A percentile compares a stretch with the other conserved stretches of the same genome.
Conservation (phyloP, 495 filamentous ascomycete species). For the Neurospora tetraspora region DNA sequence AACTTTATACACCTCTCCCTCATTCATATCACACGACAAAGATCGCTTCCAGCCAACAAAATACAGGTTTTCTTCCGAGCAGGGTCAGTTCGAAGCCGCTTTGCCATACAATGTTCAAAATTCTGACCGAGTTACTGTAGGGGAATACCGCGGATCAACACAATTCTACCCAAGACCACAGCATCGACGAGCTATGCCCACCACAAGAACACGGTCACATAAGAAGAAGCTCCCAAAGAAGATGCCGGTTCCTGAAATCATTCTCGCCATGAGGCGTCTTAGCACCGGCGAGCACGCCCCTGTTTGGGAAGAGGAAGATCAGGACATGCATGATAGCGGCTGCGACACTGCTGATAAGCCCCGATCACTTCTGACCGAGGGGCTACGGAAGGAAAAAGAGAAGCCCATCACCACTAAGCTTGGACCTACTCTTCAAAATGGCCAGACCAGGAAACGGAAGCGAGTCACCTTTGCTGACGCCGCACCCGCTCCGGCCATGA, state of each 20-base stretch:
- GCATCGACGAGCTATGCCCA: neutral
- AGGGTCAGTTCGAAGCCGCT: neutral
- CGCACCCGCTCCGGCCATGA: neutral
- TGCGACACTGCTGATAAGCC: neutral
- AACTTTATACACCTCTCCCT: neutral
- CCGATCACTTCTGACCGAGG: neutral
- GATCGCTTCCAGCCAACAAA: neutral
- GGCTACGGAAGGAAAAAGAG: neutral
- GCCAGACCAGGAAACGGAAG: neutral
- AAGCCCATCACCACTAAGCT: neutral
- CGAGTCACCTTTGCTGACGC: neutral
- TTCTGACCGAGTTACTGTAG: neutral
- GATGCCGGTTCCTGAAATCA: neutral
- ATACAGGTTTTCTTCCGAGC: neutral
- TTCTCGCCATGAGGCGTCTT: neutral
- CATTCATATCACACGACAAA: neutral
- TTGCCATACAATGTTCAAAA: neutral
- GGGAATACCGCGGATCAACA: neutral
- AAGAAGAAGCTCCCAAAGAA: neutral
- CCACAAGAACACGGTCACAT: neutral
- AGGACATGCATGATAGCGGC: neutral
- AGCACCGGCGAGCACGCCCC: neutral
- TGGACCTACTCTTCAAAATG: neutral
- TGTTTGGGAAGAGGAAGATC: neutral
- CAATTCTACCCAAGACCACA: neutral